Percentiles rank a stretch among this genome's conserved stretches.
Evolutionary conservation across 371 early-diverging fungal genomes (phyloP).

Genomic region (Mortierella sp.): DNA sequence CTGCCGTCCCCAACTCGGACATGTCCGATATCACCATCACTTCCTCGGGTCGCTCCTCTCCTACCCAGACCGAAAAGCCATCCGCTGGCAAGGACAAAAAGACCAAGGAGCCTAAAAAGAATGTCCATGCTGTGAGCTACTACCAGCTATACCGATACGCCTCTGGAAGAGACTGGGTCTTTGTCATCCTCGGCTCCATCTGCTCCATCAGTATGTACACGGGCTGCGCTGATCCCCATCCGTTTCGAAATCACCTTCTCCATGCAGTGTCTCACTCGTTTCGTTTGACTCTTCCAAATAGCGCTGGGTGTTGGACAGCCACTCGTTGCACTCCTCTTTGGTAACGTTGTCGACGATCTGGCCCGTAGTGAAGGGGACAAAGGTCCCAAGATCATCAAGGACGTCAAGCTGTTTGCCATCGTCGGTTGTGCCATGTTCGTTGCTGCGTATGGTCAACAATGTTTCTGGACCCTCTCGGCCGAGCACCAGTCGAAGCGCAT

Average conservation of each 20-base stretch:
- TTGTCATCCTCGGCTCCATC: neutral
- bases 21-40: too few relatives aligned
- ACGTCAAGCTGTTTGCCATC: constrained; percentile 7
- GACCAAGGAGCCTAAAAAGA: constrained; percentile 1
- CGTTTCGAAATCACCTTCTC: too few relatives aligned
- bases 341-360: constrained; percentile 18
- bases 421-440: constrained; percentile 21
- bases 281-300: neutral
- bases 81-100: neutral
- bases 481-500: constrained; percentile 53
- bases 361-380: constrained; percentile 1
- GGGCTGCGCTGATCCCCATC: too few relatives aligned
- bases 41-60: neutral
- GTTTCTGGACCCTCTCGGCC: constrained; percentile 31
- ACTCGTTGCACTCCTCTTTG: constrained; percentile 16
- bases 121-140: constrained; percentile 16
- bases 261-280: too few relatives aligned
- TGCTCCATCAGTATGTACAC: constrained; percentile 4
- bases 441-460: constrained; percentile 29
- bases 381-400: neutral
- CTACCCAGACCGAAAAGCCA: neutral
- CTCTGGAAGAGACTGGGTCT: constrained; percentile 17
- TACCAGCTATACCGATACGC: constrained; percentile 20
- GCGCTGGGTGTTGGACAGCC: constrained; percentile 34
- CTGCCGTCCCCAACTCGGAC: too few relatives aligned